Evolutionary conservation across 306 rosid genomes (phyloP), one percentile per base, ranked within the genome.

Genomic region (Quercus rubra): DNA sequence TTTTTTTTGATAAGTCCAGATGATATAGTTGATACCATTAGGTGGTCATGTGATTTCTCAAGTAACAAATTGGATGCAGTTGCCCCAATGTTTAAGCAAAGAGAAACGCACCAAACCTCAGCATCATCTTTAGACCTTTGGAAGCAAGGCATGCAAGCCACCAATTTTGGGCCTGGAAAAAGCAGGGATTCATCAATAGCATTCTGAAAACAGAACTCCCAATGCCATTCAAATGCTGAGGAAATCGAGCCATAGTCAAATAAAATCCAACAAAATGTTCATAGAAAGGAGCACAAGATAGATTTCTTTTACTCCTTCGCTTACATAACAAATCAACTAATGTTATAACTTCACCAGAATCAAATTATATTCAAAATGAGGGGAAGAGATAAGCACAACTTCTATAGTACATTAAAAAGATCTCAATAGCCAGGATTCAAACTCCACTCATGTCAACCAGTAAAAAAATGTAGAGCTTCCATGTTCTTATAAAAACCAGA

Each of bases 141-240:
- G 83, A 80, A 83, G 87, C 85, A 77, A 83, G 89, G 81, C 87
- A 73, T 66, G 70, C 75, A 83, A 80, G 87, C 87, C 85, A 71
- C 87, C 84, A 81, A 83, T 81, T 80, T 83, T 83, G 85, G 85
- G 83, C 85, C 89, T 86, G 83, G 82, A 73, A 86, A 86, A 83
- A 49, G 80, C 75, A 83, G 69, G 75, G 87, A 80, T 58, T 71
- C 78, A 83, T 82, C 77, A 86, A 80, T 82, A 85, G 61, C 52
- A 75, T 31, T 81, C 71, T 41, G 56, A 73, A 41, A 73, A 76
- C 21, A 19, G 55, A 46, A 74, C 38, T 41, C 76, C 19, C 77
- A 56, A 74, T 73, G 72, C 52, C 72, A 49, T 11, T 49, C 54
- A 79, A 62, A 79, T 55, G 71, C 72, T 27, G 64, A 71, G 56